These are phyloP conservation scores for Asterochloris sp. DNA, from an alignment of 139 green algal species.

Conservation along the genomic window DNA sequence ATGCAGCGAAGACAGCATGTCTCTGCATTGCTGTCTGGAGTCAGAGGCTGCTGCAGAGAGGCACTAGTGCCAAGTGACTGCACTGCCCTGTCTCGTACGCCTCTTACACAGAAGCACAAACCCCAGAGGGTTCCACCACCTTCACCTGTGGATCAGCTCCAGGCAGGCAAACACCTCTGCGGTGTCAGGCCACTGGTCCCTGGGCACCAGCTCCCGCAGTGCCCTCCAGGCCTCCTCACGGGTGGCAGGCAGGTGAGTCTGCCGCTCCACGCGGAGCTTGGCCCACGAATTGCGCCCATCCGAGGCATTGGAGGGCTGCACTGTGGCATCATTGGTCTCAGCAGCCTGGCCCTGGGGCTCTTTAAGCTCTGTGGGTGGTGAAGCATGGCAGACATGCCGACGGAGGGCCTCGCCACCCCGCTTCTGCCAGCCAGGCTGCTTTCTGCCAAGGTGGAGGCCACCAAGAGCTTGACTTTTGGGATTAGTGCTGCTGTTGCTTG, in stretches of 20 bases:
- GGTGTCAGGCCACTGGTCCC: constrained; percentile 17
- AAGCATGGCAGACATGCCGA: too few relatives aligned
- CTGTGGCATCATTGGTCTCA: too few relatives aligned
- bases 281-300: constrained; percentile 15
- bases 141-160: constrained; percentile 37
- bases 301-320: constrained; percentile 7
- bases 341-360: too few relatives aligned
- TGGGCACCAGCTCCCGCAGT: constrained; percentile 21
- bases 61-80: neutral
- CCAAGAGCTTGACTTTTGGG: too few relatives aligned
- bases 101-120: neutral
- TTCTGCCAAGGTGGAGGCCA: too few relatives aligned
- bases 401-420: too few relatives aligned
- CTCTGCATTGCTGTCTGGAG: too few relatives aligned
- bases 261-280: constrained; percentile 21
- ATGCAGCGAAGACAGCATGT: constrained; percentile 4
- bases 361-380: too few relatives aligned
- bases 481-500: too few relatives aligned
- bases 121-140: neutral
- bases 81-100: neutral
- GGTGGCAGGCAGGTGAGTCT: constrained; percentile 48
- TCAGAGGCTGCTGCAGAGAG: neutral
- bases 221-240: constrained; percentile 42
- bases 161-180: constrained; percentile 28
- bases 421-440: too few relatives aligned